Base-by-base conservation (phyloP, 768 basidiomycete genomes). In the Crepidotus variabilis region DNA sequence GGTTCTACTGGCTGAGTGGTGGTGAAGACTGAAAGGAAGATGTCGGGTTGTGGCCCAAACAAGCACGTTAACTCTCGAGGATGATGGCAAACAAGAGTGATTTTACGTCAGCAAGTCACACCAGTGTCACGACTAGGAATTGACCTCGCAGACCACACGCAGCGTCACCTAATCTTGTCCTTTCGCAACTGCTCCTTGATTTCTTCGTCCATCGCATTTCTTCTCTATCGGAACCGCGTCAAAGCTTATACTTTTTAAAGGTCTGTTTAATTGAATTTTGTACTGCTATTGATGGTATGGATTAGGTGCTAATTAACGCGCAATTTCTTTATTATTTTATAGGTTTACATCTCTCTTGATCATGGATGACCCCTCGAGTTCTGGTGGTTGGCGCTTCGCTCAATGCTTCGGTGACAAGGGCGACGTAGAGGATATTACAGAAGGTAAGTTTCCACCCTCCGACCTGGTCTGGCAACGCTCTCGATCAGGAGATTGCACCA, bases 361-460 rank as follows among this genome's bases (percentile, higher is more conserved):
- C 71, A 90, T 92, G 92, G 91, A 93, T 72, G 84, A 86, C 72
- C 91, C 92, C 75, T 85, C 89, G 73, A 82, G 86, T 66, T 89
- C 88, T 69, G 88, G 89, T 66, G 89, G 88, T 65, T 99, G 97
- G 97, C 88, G 96, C 66, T 99, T 99, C 76, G 96, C 97, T 53
- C 97, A 99, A 69, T 99, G 97, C 77, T 99, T 99, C 70, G 97
- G 97, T 62, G 97, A 99, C 82, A 99, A 99, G 83, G 96, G 91
- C 65, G 92, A 97, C 72, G 96, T 98, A 34, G 97, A 98, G 69
- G 97, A 99, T 72, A 98, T 99, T 69, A 99, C 97, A 58, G 97
- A 99, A 81, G 97, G 94, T 94, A 60, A 58, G 81, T 67, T 53
- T 60, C 51, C 57, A 36, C 21, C 51, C 28, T 57, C 39, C 39